Evolutionary conservation across 2,329 filamentous ascomycete genomes (phyloP).

Genomic region (Xylaria sp.): DNA sequence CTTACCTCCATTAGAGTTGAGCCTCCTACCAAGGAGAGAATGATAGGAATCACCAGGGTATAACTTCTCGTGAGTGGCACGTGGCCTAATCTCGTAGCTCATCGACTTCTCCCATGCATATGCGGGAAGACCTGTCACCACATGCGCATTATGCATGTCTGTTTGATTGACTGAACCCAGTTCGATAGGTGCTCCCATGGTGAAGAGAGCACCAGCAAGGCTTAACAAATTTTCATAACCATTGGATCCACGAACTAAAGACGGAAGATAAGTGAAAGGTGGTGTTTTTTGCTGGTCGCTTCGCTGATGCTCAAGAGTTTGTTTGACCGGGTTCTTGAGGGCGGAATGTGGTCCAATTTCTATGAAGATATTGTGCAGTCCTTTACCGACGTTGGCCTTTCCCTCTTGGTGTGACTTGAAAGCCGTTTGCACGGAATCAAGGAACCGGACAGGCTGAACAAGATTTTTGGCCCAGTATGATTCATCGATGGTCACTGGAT

Average conservation of each 20-base stretch:
- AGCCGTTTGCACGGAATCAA: slow-evolving; percentile 23
- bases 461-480: slow-evolving; percentile 49
- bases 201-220: slow-evolving; percentile 27
- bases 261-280: slow-evolving; percentile 34
- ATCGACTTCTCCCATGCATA: slow-evolving; percentile 35
- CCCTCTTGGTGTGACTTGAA: slow-evolving; percentile 4
- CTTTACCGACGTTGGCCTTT: not conserved
- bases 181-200: slow-evolving; percentile 18
- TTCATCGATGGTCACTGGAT: slow-evolving; percentile 30
- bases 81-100: slow-evolving; percentile 17
- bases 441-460: slow-evolving; percentile 46
- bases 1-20: slow-evolving; percentile 25
- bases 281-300: slow-evolving; percentile 17
- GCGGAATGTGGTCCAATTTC: slow-evolving; percentile 47
- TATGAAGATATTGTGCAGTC: slow-evolving; percentile 28
- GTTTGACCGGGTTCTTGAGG: slow-evolving; percentile 40
- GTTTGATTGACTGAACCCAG: slow-evolving; percentile 28
- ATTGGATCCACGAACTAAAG: slow-evolving; percentile 19
- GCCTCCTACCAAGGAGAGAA: slow-evolving; percentile 33
- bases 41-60: slow-evolving; percentile 24
- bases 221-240: slow-evolving; percentile 16
- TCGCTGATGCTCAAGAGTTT: slow-evolving; percentile 30
- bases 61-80: slow-evolving; percentile 25
- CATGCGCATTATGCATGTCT: slow-evolving; percentile 21
- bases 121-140: slow-evolving; percentile 32